Base-by-base conservation (phyloP, 208 protist genomes). In the Leishmania braziliensis region DNA sequence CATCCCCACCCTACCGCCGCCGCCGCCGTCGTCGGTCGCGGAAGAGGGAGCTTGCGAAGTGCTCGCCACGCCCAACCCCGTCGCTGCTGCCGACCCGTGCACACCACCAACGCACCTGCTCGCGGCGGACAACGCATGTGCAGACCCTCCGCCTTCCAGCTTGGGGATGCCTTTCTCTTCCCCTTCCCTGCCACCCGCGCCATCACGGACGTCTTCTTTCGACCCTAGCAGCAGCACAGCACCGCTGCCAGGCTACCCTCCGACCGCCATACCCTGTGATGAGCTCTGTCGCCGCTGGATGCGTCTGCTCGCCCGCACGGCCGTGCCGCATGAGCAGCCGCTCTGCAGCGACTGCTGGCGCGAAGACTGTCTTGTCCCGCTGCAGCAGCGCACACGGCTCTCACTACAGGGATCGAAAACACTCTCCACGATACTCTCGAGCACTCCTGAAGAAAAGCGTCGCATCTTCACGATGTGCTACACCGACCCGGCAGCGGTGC, bases 241-340 rank as follows among this genome's bases (percentile, higher is more conserved):
- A 48, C 29, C 69, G 8, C 69, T 46, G 20, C 43, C 46, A 26
- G 26, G n/a, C 46, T 43, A 73, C 23, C 46, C 48, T 18, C 43
- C n/a, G 6, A 33, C 5, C 46, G 1, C 33, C 29, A 14, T 76
- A 33, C 33, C 77, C 2, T 79, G 81, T 60, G 78, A 79, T 48
- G 82, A 82, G 36, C 43, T 51, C 53, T 86, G 58, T 50, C 82
- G 82, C 0, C 74, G 72, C 9, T 86, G 82, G 82, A 82, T 86
- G 82, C 82, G 82, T 20, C 72, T 82, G 3, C 36, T 86, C 16
- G 73, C 66, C 23, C 80, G 26, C 69, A 70, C 76, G 5, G 58
- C 77, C 1, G 53, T 69, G 48, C 23, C 77, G 48, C 66, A 68
- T n/a, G 78, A 80, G 43, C 82, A 82, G 58, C 82, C 82, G 9